A percentile compares a stretch with the other conserved stretches of the same genome.
phyloP scores from a whole-genome alignment of 2,329 filamentous ascomycete species.

The Colletotrichum sp. region DNA sequence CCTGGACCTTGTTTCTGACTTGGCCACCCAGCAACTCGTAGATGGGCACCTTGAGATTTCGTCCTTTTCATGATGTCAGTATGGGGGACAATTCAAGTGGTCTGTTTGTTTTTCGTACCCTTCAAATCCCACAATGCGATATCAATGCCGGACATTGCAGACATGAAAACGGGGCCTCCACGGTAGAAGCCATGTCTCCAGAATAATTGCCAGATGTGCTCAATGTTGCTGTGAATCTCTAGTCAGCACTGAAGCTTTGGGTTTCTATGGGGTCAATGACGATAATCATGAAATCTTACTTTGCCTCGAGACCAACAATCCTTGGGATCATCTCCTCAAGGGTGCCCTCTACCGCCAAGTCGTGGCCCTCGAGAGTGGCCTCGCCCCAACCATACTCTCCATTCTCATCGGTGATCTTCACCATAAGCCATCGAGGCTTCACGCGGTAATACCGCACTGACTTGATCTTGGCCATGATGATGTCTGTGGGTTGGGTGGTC shows the following conservation, averaged over 20 bases:
- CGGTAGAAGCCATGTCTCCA: conserved; percentile 73
- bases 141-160: conserved; percentile 72
- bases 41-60: conserved; percentile 56
- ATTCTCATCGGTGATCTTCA: conserved; percentile 68
- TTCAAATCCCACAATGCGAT: conserved; percentile 76
- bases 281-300: conserved; percentile 43
- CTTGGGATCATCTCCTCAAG: conserved; percentile 64
- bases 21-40: conserved; percentile 72
- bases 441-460: conserved; percentile 70
- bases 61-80: background rate
- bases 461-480: conserved; percentile 50
- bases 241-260: background rate
- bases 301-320: conserved; percentile 66
- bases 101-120: conserved; percentile 30
- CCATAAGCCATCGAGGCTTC: conserved; percentile 71
- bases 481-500: background rate
- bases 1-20: conserved; percentile 65
- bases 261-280: accelerated
- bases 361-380: conserved; percentile 69
- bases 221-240: conserved; percentile 59
- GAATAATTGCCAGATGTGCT: conserved; percentile 72
- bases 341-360: conserved; percentile 68
- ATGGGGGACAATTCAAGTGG: accelerated
- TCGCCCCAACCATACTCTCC: conserved; percentile 70
- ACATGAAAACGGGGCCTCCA: conserved; percentile 75